Evolutionary conservation across 2,329 filamentous ascomycete species (phyloP), one percentile per base, ranked within the genome.

Genomic region (Nemania sp.): DNA sequence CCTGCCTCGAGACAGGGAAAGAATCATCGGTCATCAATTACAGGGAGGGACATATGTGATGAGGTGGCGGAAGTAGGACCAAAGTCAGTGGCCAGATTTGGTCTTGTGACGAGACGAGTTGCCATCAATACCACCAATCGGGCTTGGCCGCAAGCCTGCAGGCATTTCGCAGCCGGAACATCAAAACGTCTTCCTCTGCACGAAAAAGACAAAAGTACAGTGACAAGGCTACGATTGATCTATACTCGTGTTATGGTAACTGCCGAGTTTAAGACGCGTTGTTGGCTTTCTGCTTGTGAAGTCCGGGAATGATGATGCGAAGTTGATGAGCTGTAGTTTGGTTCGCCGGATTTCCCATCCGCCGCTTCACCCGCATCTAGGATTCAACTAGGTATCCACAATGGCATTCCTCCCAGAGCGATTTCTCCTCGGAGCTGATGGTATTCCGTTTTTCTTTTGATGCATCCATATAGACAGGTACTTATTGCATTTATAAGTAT

Each of bases 121-220:
- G 21, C 47, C 37, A 55, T 48, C 60, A 29, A 53, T 40, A 43
- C 43, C 32, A 39, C 35, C 11, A 12, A 29, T 49, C 50, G 57
- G 60, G 54, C 58, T 61, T 64, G 54, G 61, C 61, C 46, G 53
- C 46, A 49, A 49, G 32, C 59, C 59, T 54, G 52, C 48, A 61
- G 35, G n/a, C 15, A 32, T 40, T 48, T 29, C 54, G 53, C 49
- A 63, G 49, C 49, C 43, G 18, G 53, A 37, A 60, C 57, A 49
- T 49, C 52, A 42, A 59, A 47, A 47, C 56, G 34, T 29, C 46
- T 18, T 40, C 15, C 10, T 37, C 43, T 46, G 34, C 34, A 47
- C 43, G 52, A 53, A 37, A 47, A 51, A 37, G n/a, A n/a, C 25
- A 52, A 59, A 40, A 52, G 25, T 54, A 32, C 45, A 62, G 37